These are phyloP conservation scores for Didymosphaeria variabile DNA, from an alignment of 2,329 filamentous ascomycete species.

Conservation along the genomic window DNA sequence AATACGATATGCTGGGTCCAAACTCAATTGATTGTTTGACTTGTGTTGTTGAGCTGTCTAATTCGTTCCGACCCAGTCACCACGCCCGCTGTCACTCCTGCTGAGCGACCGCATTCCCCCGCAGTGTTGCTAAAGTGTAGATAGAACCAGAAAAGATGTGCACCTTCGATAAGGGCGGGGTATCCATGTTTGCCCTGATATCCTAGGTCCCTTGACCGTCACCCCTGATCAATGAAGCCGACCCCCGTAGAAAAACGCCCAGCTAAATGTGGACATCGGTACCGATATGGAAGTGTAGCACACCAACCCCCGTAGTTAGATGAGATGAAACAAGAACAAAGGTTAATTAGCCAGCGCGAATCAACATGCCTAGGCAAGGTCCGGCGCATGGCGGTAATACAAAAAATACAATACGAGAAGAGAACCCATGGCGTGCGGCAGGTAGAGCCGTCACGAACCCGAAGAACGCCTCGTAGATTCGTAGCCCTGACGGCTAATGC, in stretches of 20 bases:
- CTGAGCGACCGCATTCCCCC: slow-evolving; percentile 3
- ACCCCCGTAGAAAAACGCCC: slow-evolving; percentile 17
- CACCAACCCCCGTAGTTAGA: slow-evolving; percentile 1
- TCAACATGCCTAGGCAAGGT: neutral
- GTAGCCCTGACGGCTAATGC: slow-evolving; percentile 52
- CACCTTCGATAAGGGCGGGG: slow-evolving; percentile 41
- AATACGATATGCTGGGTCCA: neutral
- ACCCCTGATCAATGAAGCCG: slow-evolving; percentile 19
- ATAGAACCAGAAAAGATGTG: slow-evolving; percentile 29
- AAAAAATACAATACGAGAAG: slow-evolving; percentile 7
- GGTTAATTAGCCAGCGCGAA: neutral
- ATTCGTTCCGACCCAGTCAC: slow-evolving; percentile 2
- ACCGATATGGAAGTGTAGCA: neutral
- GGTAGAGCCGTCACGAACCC: slow-evolving; percentile 11
- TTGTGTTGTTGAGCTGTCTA: slow-evolving; percentile 6
- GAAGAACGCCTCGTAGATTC: slow-evolving; percentile 33
- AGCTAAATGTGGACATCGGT: slow-evolving; percentile 13
- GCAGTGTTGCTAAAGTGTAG: slow-evolving; percentile 14
- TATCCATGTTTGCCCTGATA: slow-evolving; percentile 43
- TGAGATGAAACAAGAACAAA: slow-evolving; percentile 2
- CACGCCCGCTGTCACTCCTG: neutral
- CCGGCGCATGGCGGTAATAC: slow-evolving; percentile 7
- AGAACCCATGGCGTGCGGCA: neutral
- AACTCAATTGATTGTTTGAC: neutral
- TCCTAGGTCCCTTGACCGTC: slow-evolving; percentile 22